These are phyloP conservation scores for Metschnikowia aberdeeniae DNA, from an alignment of 805 yeast species.

Conservation along the genomic window DNA sequence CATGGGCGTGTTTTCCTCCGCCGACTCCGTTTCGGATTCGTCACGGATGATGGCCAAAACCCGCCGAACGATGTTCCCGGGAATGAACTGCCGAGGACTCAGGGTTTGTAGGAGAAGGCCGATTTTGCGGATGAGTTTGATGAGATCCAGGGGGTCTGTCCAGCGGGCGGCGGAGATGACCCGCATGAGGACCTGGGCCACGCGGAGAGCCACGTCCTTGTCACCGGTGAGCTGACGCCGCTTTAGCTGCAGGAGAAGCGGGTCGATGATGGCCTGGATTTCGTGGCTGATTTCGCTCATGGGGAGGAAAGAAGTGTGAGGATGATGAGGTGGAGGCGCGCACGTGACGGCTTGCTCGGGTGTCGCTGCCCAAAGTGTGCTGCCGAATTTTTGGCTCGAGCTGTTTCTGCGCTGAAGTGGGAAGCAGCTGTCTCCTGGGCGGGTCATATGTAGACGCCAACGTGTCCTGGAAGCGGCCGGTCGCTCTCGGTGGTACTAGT, in stretches of 20 bases:
- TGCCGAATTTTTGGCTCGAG: too few relatives aligned
- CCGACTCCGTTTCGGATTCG: constrained; percentile 65
- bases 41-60: constrained; percentile 84
- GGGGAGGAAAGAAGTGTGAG: neutral
- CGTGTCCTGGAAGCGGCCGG: too few relatives aligned
- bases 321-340: neutral
- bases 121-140: constrained; percentile 64
- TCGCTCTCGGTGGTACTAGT: too few relatives aligned
- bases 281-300: constrained; percentile 23
- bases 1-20: constrained; percentile 37
- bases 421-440: too few relatives aligned
- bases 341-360: neutral
- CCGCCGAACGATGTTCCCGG: constrained; percentile 89
- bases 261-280: constrained; percentile 33
- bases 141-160: constrained; percentile 71
- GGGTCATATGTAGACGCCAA: too few relatives aligned
- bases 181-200: constrained; percentile 82
- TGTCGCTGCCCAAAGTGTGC: too few relatives aligned
- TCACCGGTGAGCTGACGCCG: constrained; percentile 84
- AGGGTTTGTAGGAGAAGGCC: constrained; percentile 72
- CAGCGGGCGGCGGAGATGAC: constrained; percentile 88
- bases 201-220: constrained; percentile 75
- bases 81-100: constrained; percentile 82
- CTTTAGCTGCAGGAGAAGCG: constrained; percentile 53
- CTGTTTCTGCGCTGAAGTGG: too few relatives aligned